Evolutionary conservation across 306 rosid genomes (phyloP).

Genomic region (Neltuma alba): DNA sequence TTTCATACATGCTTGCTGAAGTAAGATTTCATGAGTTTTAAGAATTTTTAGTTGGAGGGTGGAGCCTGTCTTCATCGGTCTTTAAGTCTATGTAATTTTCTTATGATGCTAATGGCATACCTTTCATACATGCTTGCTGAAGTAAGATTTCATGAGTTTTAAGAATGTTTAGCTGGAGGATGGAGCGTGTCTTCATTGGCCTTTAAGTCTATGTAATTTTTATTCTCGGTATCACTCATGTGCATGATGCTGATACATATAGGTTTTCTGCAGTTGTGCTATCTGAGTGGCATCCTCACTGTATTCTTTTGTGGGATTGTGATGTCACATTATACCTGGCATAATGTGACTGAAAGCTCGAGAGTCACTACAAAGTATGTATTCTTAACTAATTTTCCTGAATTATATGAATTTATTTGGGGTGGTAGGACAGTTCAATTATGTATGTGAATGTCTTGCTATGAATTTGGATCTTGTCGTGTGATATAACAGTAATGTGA

Average conservation of each 20-base stretch:
- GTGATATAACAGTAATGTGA: neutral
- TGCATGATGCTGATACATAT: slow-evolving; percentile 36
- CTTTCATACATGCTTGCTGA: slow-evolving; percentile 98
- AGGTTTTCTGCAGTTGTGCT: slow-evolving; percentile 63
- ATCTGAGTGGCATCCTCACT: slow-evolving; percentile 93
- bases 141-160: slow-evolving; percentile 56
- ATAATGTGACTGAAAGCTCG: slow-evolving; percentile 93
- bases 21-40: slow-evolving; percentile 54
- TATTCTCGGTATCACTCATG: slow-evolving; percentile 19
- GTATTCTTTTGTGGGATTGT: slow-evolving; percentile 99
- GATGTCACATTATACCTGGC: slow-evolving; percentile 99
- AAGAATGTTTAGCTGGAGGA: slow-evolving; percentile 8
- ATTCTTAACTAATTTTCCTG: slow-evolving; percentile 27
- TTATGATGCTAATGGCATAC: slow-evolving; percentile 99
- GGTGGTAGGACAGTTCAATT: slow-evolving; percentile 11
- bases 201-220: neutral
- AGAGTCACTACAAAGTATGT: slow-evolving; percentile 92
- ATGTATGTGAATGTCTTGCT: neutral
- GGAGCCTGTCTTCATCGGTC: neutral
- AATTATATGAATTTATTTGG: slow-evolving; percentile 24
- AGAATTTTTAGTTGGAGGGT: slow-evolving; percentile 11
- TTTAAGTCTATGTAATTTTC: neutral
- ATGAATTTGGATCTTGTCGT: neutral
- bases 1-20: slow-evolving; percentile 97
- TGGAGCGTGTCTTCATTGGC: neutral